Evolutionary conservation across 352 stramenopile genomes (phyloP), one percentile per base, ranked within the genome.

Genomic region (Aphanomyces astaci): DNA sequence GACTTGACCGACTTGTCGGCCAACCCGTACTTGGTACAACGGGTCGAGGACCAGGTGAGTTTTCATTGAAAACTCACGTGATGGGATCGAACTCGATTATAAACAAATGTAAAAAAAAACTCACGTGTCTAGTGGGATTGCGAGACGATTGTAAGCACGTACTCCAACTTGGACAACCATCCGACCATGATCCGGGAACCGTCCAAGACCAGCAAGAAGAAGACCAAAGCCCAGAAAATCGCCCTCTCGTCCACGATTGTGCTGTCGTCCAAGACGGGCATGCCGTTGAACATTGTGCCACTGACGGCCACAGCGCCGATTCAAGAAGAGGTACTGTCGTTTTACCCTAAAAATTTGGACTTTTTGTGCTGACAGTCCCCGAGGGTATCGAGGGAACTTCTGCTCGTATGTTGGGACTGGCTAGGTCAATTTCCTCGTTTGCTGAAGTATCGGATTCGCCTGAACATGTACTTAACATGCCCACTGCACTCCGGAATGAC

Each of bases 121-220:
- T n/a, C n/a, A n/a, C n/a, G n/a, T 30, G 65, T 5, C 31, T 22
- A 86, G 68, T 99, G 96, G 96, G 97, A 99, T 78, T 98, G 90
- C 70, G 96, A 99, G 76, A 98, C 92, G 49, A 98, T 99, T 62
- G 80, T 99, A 60, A 98, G 94, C 64, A 99, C 96, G 43, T 99
- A 99, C 80, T 98, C 93, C 32, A 99, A 97, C 73, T 64, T 98
- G 71, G 96, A 99, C 76, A 99, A 99, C 81, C 97, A 98, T 77
- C 97, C 97, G 27, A 97, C 88, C 9, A 71, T 98, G 7, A 86
- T 98, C 63, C 79, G 79, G 43, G 84, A 94, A 60, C 59, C 33
- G 24, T 40, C 33, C 0, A 84, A 84, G 46, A 78, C 79, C 52
- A 90, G 88, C 65, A 96, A 95, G 68, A 93, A 88, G 65, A 96